phyloP scores from a whole-genome alignment of 139 green algal genomes.

The Nannochloris sp. region DNA sequence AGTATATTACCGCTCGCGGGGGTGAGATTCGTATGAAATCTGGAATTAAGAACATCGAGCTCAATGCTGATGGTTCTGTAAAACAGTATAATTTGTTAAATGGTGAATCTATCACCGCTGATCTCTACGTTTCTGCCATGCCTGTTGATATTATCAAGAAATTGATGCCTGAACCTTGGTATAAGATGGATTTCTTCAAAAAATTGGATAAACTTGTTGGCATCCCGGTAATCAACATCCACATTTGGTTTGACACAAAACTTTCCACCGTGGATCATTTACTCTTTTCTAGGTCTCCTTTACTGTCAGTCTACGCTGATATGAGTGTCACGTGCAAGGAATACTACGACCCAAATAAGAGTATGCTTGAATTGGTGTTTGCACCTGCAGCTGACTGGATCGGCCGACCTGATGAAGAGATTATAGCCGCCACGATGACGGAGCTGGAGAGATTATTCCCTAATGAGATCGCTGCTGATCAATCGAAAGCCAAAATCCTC shows the following conservation, averaged over 20 bases:
- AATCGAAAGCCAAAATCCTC: conserved; percentile 72
- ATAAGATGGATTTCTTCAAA: conserved; percentile 77
- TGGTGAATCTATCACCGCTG: conserved; percentile 71
- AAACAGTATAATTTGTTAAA: conserved; percentile 56
- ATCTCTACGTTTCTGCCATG: conserved; percentile 94
- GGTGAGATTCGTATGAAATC: conserved; percentile 74
- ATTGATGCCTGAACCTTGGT: conserved; percentile 81
- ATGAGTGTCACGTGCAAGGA: conserved; percentile 94
- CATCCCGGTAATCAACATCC: conserved; percentile 99
- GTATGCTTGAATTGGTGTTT: conserved; percentile 99
- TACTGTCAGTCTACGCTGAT: conserved; percentile 97
- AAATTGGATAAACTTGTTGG: conserved; percentile 85
- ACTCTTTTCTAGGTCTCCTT: conserved; percentile 87
- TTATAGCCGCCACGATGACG: conserved; percentile 88
- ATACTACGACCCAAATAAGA: conserved; percentile 63
- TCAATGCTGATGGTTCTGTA: conserved; percentile 24
- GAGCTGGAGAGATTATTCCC: conserved; percentile 97
- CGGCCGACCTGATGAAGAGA: conserved; percentile 87
- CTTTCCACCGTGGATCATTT: conserved; percentile 96
- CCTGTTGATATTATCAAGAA: conserved; percentile 96
- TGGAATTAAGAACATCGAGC: conserved; percentile 62
- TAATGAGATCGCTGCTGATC: conserved; percentile 76
- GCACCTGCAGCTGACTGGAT: conserved; percentile 92
- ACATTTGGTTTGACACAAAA: conserved; percentile 99
- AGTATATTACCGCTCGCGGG: conserved; percentile 78